Evolutionary conservation across 225 moss, liverwort and hornwort species (phyloP).

Genomic region (Anthoceros angustus): DNA sequence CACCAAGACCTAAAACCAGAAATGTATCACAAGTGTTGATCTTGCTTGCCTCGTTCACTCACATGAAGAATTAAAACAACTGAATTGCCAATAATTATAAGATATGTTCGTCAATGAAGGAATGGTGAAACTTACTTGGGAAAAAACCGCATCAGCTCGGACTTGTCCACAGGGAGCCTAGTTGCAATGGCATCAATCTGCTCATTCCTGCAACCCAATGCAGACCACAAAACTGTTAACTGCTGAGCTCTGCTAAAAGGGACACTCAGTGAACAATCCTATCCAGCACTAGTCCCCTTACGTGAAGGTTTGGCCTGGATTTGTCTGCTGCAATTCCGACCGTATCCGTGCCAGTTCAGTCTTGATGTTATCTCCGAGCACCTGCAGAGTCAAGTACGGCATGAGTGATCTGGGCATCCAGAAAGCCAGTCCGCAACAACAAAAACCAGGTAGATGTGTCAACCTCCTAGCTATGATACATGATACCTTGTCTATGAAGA

Average conservation of each 20-base stretch:
- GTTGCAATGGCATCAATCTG: slow-evolving; percentile 57
- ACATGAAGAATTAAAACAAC: no score
- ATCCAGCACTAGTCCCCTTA: slow-evolving; percentile 21
- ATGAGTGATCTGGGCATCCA: no score
- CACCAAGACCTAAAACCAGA: slow-evolving; percentile 44
- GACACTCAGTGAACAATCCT: no score
- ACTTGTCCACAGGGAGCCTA: slow-evolving; percentile 40
- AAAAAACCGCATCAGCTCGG: slow-evolving; percentile 47
- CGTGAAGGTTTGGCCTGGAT: slow-evolving; percentile 39
- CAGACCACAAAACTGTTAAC: no score
- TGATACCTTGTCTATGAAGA: slow-evolving; percentile 47
- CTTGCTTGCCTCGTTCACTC: no score
- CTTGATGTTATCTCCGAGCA: slow-evolving; percentile 50
- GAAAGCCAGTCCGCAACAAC: neutral
- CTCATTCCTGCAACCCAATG: slow-evolving; percentile 27
- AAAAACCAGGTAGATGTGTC: neutral
- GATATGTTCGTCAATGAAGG: neutral
- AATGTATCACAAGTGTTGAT: no score
- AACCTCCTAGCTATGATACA: neutral
- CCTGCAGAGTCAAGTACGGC: no score
- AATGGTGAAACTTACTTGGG: slow-evolving; percentile 28
- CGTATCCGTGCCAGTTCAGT: slow-evolving; percentile 36
- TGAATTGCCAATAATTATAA: no score
- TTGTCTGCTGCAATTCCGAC: slow-evolving; percentile 19
- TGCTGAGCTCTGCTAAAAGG: no score